Conservation (phyloP, 2,329 filamentous ascomycete genomes). For the Talaromyces verruculosus region DNA sequence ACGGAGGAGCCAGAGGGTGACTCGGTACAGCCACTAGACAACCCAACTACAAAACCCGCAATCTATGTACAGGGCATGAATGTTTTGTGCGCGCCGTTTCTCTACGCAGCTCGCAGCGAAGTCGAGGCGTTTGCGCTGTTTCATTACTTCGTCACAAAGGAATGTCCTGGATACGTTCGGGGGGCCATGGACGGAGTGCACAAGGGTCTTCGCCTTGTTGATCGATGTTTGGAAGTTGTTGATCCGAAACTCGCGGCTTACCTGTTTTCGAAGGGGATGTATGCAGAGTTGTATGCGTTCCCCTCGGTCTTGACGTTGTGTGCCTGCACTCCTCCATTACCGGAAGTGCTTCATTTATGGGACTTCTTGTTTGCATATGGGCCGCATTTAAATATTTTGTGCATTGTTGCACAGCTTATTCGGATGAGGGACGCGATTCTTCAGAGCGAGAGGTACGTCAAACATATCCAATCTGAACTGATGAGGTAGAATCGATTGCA, state of each 20-base stretch:
- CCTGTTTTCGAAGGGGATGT: slow-evolving; percentile 80
- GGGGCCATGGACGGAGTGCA: slow-evolving; percentile 98
- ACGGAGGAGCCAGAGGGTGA: slow-evolving; percentile 50
- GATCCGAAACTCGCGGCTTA: slow-evolving; percentile 84
- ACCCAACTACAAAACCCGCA: slow-evolving; percentile 64
- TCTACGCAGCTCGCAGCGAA: slow-evolving; percentile 92
- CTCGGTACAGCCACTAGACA: slow-evolving; percentile 49
- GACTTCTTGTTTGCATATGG: slow-evolving; percentile 97
- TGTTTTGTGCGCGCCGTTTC: slow-evolving; percentile 89
- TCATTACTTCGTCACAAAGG: slow-evolving; percentile 78
- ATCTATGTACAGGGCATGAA: slow-evolving; percentile 99
- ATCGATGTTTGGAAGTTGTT: slow-evolving; percentile 86
- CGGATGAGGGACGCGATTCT: slow-evolving; percentile 83
- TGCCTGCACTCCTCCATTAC: slow-evolving; percentile 90
- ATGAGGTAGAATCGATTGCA: too few relatives aligned
- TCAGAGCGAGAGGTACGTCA: slow-evolving; percentile 72
- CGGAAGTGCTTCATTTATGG: slow-evolving; percentile 90
- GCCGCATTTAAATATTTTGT: slow-evolving; percentile 89
- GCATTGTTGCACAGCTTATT: slow-evolving; percentile 92
- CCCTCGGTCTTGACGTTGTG: slow-evolving; percentile 91
- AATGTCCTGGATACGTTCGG: slow-evolving; percentile 90
- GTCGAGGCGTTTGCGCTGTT: slow-evolving; percentile 93
- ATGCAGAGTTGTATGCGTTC: slow-evolving; percentile 94
- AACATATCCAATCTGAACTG: neutral
- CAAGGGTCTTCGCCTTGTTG: slow-evolving; percentile 83